Conservation (phyloP, 176 grass and related monocot genomes). For the Stipa capillata region DNA sequence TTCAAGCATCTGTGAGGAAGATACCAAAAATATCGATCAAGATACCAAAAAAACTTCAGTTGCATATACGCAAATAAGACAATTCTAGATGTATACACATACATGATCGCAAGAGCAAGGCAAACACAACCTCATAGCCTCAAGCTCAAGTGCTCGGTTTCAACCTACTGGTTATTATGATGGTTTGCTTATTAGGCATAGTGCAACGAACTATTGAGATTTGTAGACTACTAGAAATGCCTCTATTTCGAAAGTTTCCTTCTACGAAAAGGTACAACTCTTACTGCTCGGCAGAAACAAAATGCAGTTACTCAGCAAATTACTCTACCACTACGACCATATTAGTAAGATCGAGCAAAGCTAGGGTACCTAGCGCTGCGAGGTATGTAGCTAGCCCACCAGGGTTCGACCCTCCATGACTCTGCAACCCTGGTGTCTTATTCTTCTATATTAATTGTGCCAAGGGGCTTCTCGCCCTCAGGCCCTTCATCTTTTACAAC, state of each 20-base stretch:
- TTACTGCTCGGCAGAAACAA: neutral
- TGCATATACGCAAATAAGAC: neutral
- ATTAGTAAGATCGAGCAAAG: no score
- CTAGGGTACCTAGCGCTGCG: no score
- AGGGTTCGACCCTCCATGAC: no score
- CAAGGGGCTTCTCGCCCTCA: no score
- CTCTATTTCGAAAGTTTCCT: no score
- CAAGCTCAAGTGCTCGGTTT: neutral
- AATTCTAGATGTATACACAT: neutral
- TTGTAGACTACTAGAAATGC: neutral
- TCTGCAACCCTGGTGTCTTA: no score
- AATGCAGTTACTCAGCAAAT: neutral
- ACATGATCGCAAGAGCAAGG: neutral
- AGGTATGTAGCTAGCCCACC: no score
- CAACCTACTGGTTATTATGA: neutral
- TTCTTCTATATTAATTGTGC: no score
- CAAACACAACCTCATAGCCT: neutral
- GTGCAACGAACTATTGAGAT: neutral
- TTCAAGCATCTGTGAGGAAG: constrained; percentile 60
- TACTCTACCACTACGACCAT: neutral
- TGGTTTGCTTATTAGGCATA: neutral
- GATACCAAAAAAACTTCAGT: neutral
- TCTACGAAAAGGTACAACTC: neutral
- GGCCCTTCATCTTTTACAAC: no score
- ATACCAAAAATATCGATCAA: neutral